Base-by-base conservation (phyloP, 2,329 filamentous ascomycete genomes). In the Myotisia sp. region DNA sequence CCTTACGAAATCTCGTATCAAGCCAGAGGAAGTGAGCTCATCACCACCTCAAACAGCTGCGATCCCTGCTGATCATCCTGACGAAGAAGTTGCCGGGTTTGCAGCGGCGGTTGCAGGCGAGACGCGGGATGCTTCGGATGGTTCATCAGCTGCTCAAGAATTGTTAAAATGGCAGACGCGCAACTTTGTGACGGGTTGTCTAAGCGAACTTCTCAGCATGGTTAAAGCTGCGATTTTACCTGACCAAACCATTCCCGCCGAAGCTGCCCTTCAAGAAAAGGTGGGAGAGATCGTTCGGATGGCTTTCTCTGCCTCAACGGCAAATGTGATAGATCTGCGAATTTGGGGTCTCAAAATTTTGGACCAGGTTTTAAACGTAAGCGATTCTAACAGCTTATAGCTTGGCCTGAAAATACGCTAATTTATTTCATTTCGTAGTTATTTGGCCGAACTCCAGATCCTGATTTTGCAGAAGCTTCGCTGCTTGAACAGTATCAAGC, bases 401-500 rank as follows among this genome's bases (percentile, higher is more conserved):
- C 33, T 36, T 22, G 20, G 12, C 22, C 10, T 37, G 2, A 10
- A 3, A 19, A 26, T 13, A 19, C 20, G 24, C 14, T n/a, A 37
- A 22, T 28, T 37, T 24, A 47, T 35, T 10, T 29, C 5, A 16
- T 9, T 7, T 5, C 37, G 1, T 42, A 69, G 64, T 84, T 94
- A 67, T 98, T 98, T 60, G 90, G 90, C 35, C 87, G 85, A 52
- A 85, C 82, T 1, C 82, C 87, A 2, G 90, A 98, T 58, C 92
- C 90, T 0, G 90, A 98, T 53, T 98, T 98, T 51, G 74, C 87
- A n/a, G 90, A 98, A 58, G 90, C 82, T 0, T 92, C 92, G 59
- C 68, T 98, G 10, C 69, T 98, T 3, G 92, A 98, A 55, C 90
- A 98, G 56, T 98, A 98, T 50, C 92, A 98, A 58, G 90, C 90